A percentile compares a stretch with the other conserved stretches of the same genome.
phyloP scores from a whole-genome alignment of 1,284 basidiomycete species.

The Anthracocystis walkeri region DNA sequence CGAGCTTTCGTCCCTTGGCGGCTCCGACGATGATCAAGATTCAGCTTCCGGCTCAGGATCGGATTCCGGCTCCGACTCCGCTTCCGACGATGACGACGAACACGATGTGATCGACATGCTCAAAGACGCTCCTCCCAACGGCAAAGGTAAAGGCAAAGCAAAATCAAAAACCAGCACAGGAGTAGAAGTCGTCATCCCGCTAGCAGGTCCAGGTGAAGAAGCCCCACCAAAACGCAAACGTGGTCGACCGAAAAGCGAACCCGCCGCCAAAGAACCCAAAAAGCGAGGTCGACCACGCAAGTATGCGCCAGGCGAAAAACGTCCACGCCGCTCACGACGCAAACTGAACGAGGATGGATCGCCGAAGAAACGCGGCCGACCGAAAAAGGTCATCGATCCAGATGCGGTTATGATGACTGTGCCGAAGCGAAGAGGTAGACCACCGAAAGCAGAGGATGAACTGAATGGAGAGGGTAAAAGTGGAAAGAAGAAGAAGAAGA shows the following conservation, averaged over 20 bases:
- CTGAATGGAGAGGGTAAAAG: slow-evolving; percentile 6
- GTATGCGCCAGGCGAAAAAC: slow-evolving; percentile 37
- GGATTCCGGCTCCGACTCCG: slow-evolving; percentile 16
- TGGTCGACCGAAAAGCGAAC: slow-evolving; percentile 33
- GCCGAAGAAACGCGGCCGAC: slow-evolving; percentile 37
- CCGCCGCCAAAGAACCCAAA: slow-evolving; percentile 28
- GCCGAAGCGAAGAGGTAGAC: slow-evolving; percentile 41
- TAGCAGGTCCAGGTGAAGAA: slow-evolving; percentile 13
- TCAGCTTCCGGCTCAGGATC: slow-evolving; percentile 20
- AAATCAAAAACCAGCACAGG: slow-evolving; percentile 8
- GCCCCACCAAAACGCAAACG: slow-evolving; percentile 25
- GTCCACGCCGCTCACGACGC: slow-evolving; percentile 20
- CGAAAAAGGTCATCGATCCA: slow-evolving; percentile 43
- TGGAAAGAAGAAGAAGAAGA: slow-evolving; percentile 25
- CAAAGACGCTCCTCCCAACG: slow-evolving; percentile 10
- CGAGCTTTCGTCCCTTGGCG: slow-evolving; percentile 46
- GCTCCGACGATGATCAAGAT: slow-evolving; percentile 28
- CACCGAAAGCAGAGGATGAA: slow-evolving; percentile 24
- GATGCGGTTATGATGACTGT: slow-evolving; percentile 38
- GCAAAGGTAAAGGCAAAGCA: slow-evolving; percentile 12
- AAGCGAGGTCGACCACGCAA: slow-evolving; percentile 48
- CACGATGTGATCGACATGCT: slow-evolving; percentile 45
- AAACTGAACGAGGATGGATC: slow-evolving; percentile 47
- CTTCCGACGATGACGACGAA: slow-evolving; percentile 28
- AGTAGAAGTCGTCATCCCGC: slow-evolving; percentile 36